Evolutionary conservation across 306 rosid species (phyloP), one percentile per base, ranked within the genome.

Genomic region (Alnus rubra): DNA sequence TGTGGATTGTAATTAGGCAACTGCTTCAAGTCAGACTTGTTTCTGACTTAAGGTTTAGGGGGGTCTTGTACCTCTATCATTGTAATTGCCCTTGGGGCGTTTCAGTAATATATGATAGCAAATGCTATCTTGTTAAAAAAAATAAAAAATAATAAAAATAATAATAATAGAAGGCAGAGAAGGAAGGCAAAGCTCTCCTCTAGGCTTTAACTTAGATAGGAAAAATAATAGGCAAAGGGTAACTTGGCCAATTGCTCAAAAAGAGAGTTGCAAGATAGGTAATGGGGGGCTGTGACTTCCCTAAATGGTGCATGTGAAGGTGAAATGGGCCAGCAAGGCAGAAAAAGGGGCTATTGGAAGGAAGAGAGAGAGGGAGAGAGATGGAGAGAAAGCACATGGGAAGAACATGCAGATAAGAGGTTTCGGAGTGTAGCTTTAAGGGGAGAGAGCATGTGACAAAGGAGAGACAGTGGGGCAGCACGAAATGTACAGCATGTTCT

Each of bases 401-500:
- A 79, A 62, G 88, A 89, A 90, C 96, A 89, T 85, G 89, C 47
- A 76, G 71, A 23, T 58, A 64, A 71, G 55, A 53, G 76, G 72
- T 31, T 84, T 91, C 84, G 89, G 90, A 83, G 71, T 60, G 45
- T 79, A 84, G 88, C 69, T 60, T 64, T 82, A 75, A 49, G 48
- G 18, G 2, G 78, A 73, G 33, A 71, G 28, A 65, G 91, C 97
- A 91, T 88, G 98, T 91, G 98, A 91, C 71, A 81, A 79, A 76
- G 84, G 82, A 81, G 94, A 74, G 94, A 91, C 96, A 91, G 89
- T 84, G 86, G 84, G 86, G 93, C 94, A 89, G 90, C 93, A 88
- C 77, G 76, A 87, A 88, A 73, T 88, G 92, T 89, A 88, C 94
- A 90, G 70, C 97, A 89, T 92, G 97, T 92, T 91, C 92, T 87